Evolutionary conservation across 2,329 filamentous ascomycete genomes (phyloP).

Genomic region (Apiospora marii): DNA sequence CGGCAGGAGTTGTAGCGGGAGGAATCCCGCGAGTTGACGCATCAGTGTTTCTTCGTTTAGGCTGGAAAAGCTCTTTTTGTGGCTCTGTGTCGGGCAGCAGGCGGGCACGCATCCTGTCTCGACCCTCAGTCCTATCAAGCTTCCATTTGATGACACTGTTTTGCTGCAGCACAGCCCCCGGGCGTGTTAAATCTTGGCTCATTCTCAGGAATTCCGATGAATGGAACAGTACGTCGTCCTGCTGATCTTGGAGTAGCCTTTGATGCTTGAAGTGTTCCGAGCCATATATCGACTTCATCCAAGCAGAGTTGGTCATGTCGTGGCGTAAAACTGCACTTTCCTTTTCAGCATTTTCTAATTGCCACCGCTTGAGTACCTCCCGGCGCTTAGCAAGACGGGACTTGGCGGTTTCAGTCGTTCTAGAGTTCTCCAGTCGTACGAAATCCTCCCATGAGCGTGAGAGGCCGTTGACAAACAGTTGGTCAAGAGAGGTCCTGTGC

Average conservation of each 20-base stretch:
- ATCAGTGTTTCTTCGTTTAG: conserved; percentile 74
- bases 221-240: conserved; percentile 85
- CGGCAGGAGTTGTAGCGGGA: conserved; percentile 28
- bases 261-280: conserved; percentile 94
- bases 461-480: conserved; percentile 82
- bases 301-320: conserved; percentile 85
- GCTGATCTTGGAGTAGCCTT: conserved; percentile 87
- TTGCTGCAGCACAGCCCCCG: conserved; percentile 81
- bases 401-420: conserved; percentile 78
- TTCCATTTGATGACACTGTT: conserved; percentile 78
- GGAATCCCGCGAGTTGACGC: conserved; percentile 46
- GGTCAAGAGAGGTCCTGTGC: conserved; percentile 79
- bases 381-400: conserved; percentile 76
- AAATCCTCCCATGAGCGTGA: conserved; percentile 89
- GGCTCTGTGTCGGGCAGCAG: conserved; percentile 79
- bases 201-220: conserved; percentile 79
- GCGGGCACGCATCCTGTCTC: conserved; percentile 91
- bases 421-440: conserved; percentile 81
- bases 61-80: conserved; percentile 78
- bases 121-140: conserved; percentile 92
- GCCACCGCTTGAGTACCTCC: conserved; percentile 85
- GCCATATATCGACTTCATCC: conserved; percentile 94
- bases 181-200: conserved; percentile 78
- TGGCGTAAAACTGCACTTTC: conserved; percentile 82
- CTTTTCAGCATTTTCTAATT: conserved; percentile 69